Evolutionary conservation across 2,329 filamentous ascomycete species (phyloP).

Genomic region (Epichloe amarillans): DNA sequence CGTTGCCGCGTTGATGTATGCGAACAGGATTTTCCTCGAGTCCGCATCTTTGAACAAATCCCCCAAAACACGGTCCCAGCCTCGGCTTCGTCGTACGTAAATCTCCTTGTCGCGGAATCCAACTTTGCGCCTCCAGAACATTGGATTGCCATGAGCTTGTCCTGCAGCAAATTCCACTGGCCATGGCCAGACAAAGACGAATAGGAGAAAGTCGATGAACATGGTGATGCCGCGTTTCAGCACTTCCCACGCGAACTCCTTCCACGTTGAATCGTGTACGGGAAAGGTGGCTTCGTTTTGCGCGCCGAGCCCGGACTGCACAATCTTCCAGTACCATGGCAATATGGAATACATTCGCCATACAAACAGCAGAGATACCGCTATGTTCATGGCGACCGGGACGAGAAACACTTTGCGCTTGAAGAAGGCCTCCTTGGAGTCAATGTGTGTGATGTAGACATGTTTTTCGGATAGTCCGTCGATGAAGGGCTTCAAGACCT

Average conservation of each 20-base stretch:
- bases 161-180: conserved; percentile 59
- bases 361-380: conserved; percentile 49
- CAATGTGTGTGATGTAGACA: conserved; percentile 77
- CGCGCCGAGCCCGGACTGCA: conserved; percentile 52
- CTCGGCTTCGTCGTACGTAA: conserved; percentile 63
- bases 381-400: conserved; percentile 62
- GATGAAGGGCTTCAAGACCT: conserved; percentile 52
- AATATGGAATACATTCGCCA: conserved; percentile 56
- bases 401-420: conserved; percentile 77
- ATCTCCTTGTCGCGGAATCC: conserved; percentile 74
- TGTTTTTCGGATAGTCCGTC: conserved; percentile 50
- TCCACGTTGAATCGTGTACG: conserved; percentile 40
- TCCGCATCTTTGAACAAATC: conserved; percentile 39
- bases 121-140: conserved; percentile 57
- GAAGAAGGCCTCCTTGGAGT: conserved; percentile 52
- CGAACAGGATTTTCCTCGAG: conserved; percentile 44
- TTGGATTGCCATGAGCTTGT: conserved; percentile 43
- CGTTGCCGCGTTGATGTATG: conserved; percentile 54
- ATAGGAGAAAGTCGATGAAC: conserved; percentile 58
- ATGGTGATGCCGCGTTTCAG: conserved; percentile 50
- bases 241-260: conserved; percentile 42
- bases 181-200: conserved; percentile 59
- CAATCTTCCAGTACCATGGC: conserved; percentile 59
- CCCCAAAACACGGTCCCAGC: conserved; percentile 50
- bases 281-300: conserved; percentile 54